Evolutionary conservation across 495 filamentous ascomycete species (phyloP).

Genomic region (Neurospora sp.): DNA sequence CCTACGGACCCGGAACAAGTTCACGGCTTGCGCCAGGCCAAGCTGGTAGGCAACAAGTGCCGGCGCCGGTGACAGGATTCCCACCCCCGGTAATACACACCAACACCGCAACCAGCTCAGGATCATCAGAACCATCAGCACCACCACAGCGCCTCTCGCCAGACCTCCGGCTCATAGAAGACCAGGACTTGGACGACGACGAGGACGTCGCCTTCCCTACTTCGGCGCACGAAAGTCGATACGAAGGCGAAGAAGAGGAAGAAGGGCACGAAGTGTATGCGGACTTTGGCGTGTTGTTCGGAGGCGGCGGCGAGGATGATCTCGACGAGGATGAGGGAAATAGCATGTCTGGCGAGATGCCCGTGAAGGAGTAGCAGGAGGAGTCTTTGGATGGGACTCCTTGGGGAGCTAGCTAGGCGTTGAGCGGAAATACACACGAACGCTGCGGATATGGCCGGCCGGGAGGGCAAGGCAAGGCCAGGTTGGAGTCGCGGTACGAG

Average conservation of each 20-base stretch:
- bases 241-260: slow-evolving; percentile 32
- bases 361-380: not conserved
- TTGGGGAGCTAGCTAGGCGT: slow-evolving; percentile 15
- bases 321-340: slow-evolving; percentile 1
- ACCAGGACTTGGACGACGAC: slow-evolving; percentile 12
- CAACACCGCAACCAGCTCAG: not conserved
- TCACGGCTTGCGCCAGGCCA: not conserved
- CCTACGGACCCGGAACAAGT: not conserved
- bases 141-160: slow-evolving; percentile 13
- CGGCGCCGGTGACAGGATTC: not conserved
- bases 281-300: slow-evolving; percentile 39
- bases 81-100: not conserved
- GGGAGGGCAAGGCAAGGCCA: not conserved
- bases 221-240: slow-evolving; percentile 33
- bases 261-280: slow-evolving; percentile 32
- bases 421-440: not conserved
- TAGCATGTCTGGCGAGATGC: slow-evolving; percentile 7
- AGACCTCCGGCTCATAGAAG: slow-evolving; percentile 11
- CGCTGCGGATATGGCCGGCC: not conserved
- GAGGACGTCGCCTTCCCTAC: slow-evolving; percentile 33
- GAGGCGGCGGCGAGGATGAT: slow-evolving; percentile 10
- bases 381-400: slow-evolving; percentile 22
- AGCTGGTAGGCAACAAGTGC: not conserved
- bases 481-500: not conserved
- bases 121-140: not conserved